Base-by-base conservation (phyloP, 306 rosid genomes). In the Nissolia schottii region DNA sequence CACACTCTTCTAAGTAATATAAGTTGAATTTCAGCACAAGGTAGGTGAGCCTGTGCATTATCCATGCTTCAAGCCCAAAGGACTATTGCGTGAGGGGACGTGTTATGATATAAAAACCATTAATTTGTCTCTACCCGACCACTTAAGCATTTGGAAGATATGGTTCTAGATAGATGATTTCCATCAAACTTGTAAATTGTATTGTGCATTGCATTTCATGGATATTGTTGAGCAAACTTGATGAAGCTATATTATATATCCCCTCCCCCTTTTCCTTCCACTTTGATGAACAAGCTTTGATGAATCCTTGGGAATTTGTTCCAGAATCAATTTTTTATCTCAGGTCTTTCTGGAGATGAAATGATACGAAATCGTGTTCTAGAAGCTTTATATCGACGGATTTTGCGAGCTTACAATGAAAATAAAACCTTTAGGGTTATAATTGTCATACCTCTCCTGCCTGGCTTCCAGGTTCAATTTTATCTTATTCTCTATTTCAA, bases 281-380 rank as follows among this genome's bases (percentile, higher is more conserved):
- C 34, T 53, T 59, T 49, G 51, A 45, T 45, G 51, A 45, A 45
- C 22, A 45, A n/a, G 51, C 51, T 45, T 45, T 45, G 51, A 45
- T 45, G 19, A 45, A 53, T 66, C 58, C 77, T 73, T 64, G 75
- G 86, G 28, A 73, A 67, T 78, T 66, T 80, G 57, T 87, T 85
- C 57, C 96, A 95, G 99, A 95, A 95, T 84, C 99, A 95, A 68
- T 91, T 95, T 84, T 95, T 95, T 76, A 91, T 95, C 74, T 95
- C 99, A 78, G 99, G 99, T 73, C 96, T 91, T 57, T 79, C 99
- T 19, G 96, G 85, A 74, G 97, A 95, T 85, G 96, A 85, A 64
- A 79, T 81, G 64, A 95, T 95, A 80, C 80, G 80, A 15, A 95
- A 95, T 81, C 96, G 99, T 76, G 96, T 95, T 14, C 75, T 88